Base-by-base conservation (phyloP, 495 filamentous ascomycete species). In the Hyaloscypha hepaticicola region DNA sequence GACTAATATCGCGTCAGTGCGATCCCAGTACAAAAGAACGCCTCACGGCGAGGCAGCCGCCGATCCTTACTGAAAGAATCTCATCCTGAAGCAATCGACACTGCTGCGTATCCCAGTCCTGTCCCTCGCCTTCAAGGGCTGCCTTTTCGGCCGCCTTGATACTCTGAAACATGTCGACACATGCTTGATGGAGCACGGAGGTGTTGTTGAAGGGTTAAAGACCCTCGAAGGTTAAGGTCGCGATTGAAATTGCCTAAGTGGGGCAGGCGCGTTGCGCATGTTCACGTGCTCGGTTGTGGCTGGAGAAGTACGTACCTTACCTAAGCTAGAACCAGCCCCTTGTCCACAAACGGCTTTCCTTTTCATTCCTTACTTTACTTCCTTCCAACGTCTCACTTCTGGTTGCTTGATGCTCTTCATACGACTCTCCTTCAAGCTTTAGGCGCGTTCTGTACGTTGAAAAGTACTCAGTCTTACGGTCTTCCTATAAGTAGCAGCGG, bases 1-100 rank as follows among this genome's bases (percentile, higher is more conserved):
- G n/a, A 55, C 48, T 24, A 53, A 38, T 19, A 24, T 33, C 5
- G 48, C 27, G 60, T 61, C 59, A 63, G 60, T 53, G 60, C 48
- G 33, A 64, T 56, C 51, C 61, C 28, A 24, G 61, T 50, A 49
- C 3, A 11, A 6, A 14, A 41, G 52, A 3, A n/a, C 38, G 57
- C 24, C n/a, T 45, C 38, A 45, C 19, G 11, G 52, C 25, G 24
- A 58, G 19, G 21, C 25, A 12, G 45, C 28, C 19, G 60, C 52
- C 14, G 33, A 51, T 49, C 38, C 64, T 62, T 61, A 69, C 66
- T 22, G 66, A 68, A 12, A 69, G 51, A 45, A 65, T n/a, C n/a
- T 56, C 50, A 0, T 58, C 21, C 24, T 69, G 66, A 1, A 58
- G n/a, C 5, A 22, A 16, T 2, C 14, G 9, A 25, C 61, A 65